Percentiles rank a stretch among this genome's conserved stretches.
These are phyloP conservation scores for Nidularia sp. DNA, from an alignment of 768 basidiomycete species.

Conservation along the genomic window DNA sequence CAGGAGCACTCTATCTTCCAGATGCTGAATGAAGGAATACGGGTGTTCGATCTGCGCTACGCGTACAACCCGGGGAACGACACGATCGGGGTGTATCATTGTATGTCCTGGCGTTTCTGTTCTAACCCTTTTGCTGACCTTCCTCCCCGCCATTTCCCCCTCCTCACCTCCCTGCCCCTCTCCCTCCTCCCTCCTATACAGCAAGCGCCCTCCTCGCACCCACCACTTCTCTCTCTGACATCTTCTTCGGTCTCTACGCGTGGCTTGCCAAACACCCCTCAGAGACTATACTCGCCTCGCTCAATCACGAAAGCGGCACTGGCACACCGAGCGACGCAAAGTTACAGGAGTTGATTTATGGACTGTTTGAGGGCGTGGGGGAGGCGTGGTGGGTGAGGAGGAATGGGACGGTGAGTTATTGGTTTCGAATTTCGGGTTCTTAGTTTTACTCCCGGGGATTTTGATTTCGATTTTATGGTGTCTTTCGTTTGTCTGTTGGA, in stretches of 20 bases:
- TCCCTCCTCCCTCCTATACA: constrained; percentile 6
- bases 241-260: constrained; percentile 45
- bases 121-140: background rate
- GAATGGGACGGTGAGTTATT: constrained; percentile 30
- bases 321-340: constrained; percentile 38
- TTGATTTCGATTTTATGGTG: too few species aligned
- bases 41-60: constrained; percentile 44
- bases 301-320: constrained; percentile 45
- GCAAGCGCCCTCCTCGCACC: constrained; percentile 37
- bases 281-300: constrained; percentile 45
- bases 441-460: too few species aligned
- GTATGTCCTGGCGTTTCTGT: constrained; percentile 16
- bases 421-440: too few species aligned
- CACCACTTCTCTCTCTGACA: constrained; percentile 43
- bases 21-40: constrained; percentile 43
- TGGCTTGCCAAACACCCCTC: constrained; percentile 50
- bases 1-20: constrained; percentile 43
- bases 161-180: background rate
- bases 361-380: constrained; percentile 25
- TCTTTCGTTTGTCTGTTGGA: too few species aligned
- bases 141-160: background rate
- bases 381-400: constrained; percentile 46
- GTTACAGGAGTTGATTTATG: constrained; percentile 36
- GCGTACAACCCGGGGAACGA: constrained; percentile 49
- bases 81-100: constrained; percentile 45